These are phyloP conservation scores for Curvularia sp. DNA, from an alignment of 2,329 filamentous ascomycete genomes.

Conservation along the genomic window DNA sequence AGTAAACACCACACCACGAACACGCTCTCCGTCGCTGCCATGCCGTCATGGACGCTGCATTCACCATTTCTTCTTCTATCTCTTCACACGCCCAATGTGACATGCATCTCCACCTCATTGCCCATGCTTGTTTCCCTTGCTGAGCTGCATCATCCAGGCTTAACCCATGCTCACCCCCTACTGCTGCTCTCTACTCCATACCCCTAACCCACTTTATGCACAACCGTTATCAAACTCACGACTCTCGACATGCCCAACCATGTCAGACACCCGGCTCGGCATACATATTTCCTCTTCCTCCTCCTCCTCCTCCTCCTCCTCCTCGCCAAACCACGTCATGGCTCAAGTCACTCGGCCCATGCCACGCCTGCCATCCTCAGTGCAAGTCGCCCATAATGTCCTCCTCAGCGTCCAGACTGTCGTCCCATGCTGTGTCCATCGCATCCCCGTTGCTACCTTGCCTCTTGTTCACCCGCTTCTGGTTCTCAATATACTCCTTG, in stretches of 20 bases:
- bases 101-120: not conserved
- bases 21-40: not conserved
- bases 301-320: no score
- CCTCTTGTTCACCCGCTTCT: conserved; percentile 58
- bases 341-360: no score
- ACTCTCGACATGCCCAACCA: conserved; percentile 15
- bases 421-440: conserved; percentile 50
- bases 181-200: conserved; percentile 15
- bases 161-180: not conserved
- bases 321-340: not conserved
- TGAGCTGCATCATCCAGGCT: no score
- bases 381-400: conserved; percentile 52
- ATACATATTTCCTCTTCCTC: no score
- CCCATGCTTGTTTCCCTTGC: not conserved
- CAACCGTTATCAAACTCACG: conserved; percentile 38
- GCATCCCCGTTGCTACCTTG: conserved; percentile 41
- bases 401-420: conserved; percentile 45
- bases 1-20: conserved; percentile 5
- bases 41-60: not conserved
- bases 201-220: conserved; percentile 38
- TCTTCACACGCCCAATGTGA: not conserved
- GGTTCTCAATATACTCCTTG: conserved; percentile 65
- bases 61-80: conserved; percentile 3
- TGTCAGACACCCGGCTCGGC: conserved; percentile 5
- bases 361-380: conserved; percentile 14